Percentiles rank a stretch among this genome's conserved stretches.
Evolutionary conservation across 805 yeast genomes (phyloP).

Genomic region (Starmera dryadoides): DNA sequence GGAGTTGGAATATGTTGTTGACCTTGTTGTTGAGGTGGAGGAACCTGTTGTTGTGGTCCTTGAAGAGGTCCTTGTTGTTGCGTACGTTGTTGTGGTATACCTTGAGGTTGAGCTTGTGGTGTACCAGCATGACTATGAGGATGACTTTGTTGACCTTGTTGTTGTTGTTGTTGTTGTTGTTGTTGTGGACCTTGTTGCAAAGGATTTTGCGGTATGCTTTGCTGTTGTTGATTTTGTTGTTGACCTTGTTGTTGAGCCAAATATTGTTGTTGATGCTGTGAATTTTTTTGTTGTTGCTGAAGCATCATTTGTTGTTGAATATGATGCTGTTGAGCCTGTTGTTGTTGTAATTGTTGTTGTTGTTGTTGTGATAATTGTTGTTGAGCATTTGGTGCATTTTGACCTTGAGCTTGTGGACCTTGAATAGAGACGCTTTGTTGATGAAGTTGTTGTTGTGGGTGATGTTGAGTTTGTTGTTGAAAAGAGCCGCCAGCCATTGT

Average conservation of each 20-base stretch:
- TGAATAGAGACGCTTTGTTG: constrained; percentile 5
- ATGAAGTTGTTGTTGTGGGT: constrained; percentile 11
- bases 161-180: constrained; percentile 3
- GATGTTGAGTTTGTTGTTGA: constrained; percentile 1
- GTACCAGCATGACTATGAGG: constrained; percentile 5
- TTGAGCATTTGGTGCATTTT: not conserved
- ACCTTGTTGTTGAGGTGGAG: constrained; percentile 5
- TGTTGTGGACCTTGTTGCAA: too few relatives aligned
- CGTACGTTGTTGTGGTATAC: too few relatives aligned
- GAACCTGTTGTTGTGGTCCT: constrained; percentile 9
- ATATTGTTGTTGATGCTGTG: constrained; percentile 14
- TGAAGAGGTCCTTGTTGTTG: too few relatives aligned
- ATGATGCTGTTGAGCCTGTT: constrained; percentile 11
- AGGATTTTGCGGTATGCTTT: too few relatives aligned
- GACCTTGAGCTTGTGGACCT: too few relatives aligned
- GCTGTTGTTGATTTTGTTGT: constrained; percentile 14
- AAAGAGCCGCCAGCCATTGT: constrained; percentile 2
- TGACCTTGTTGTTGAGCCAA: constrained; percentile 5
- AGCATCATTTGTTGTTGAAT: constrained; percentile 20
- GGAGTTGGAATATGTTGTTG: constrained; percentile 11
- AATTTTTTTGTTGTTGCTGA: constrained; percentile 16
- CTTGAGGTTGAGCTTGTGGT: constrained; percentile 22
- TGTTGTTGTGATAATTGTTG: constrained; percentile 14
- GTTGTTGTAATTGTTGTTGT: not conserved
- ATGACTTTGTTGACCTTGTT: constrained; percentile 7